Conservation (phyloP, 1,284 basidiomycete species). For the Lignosus rhinocerotis region DNA sequence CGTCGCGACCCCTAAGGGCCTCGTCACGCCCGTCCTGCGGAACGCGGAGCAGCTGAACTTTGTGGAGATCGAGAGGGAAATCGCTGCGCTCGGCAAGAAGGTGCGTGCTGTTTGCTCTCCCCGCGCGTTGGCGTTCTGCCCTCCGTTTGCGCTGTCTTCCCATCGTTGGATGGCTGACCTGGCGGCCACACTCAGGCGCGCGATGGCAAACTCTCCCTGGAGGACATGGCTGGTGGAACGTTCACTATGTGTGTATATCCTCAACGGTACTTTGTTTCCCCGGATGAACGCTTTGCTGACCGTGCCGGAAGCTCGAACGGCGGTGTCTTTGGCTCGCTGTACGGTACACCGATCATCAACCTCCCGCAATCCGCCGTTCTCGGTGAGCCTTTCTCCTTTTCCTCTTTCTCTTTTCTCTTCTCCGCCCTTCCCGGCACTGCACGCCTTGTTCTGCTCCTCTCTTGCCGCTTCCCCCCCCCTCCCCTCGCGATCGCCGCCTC, state of each 20-base stretch:
- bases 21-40: constrained; percentile 95
- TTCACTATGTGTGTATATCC: constrained; percentile 95
- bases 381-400: constrained; percentile 45
- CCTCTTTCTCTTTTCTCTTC: not conserved
- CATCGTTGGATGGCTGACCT: not conserved
- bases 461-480: not conserved
- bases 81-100: constrained; percentile 90
- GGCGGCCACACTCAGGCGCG: constrained; percentile 58
- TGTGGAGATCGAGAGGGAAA: constrained; percentile 92
- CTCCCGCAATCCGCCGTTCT: constrained; percentile 94
- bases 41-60: constrained; percentile 89
- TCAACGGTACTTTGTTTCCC: no score
- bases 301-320: constrained; percentile 80
- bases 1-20: constrained; percentile 95
- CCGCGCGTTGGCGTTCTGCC: no score
- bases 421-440: not conserved
- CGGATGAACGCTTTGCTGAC: not conserved
- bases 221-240: constrained; percentile 96
- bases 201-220: constrained; percentile 92
- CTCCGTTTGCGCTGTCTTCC: not conserved
- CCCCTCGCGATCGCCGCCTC: constrained; percentile 5
- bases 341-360: constrained; percentile 98
- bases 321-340: constrained; percentile 96
- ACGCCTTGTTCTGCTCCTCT: not conserved
- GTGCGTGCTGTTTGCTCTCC: no score